phyloP scores from a whole-genome alignment of 2,329 filamentous ascomycete species.

The Trichoderma sp. region DNA sequence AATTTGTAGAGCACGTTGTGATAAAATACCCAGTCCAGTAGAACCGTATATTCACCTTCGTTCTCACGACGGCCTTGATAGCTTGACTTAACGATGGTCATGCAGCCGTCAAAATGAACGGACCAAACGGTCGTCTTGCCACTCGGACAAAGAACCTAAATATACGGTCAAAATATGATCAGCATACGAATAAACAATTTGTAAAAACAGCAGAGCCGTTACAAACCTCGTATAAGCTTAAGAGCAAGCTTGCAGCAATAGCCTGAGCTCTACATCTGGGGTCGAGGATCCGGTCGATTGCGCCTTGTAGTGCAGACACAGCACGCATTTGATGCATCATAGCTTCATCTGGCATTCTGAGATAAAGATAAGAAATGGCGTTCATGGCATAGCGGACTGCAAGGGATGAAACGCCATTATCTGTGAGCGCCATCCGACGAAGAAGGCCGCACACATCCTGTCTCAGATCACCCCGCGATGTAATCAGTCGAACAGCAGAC shows the following conservation, averaged over 20 bases:
- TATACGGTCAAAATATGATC: neutral
- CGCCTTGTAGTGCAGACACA: conserved; percentile 3
- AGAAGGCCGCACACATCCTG: conserved; percentile 16
- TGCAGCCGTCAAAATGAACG: conserved; percentile 15
- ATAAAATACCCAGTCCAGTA: conserved; percentile 19
- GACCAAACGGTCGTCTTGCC: conserved; percentile 14
- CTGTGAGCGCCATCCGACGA: conserved; percentile 11
- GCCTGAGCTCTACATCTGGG: conserved; percentile 10
- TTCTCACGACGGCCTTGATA: neutral
- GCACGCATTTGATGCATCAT: conserved; percentile 12
- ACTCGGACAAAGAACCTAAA: conserved; percentile 8
- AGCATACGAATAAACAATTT: neutral
- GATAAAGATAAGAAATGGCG: conserved; percentile 15
- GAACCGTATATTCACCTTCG: conserved; percentile 1
- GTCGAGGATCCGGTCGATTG: conserved; percentile 1
- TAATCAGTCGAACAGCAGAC: conserved; percentile 16
- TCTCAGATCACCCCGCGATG: conserved; percentile 14
- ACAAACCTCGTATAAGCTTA: conserved; percentile 18
- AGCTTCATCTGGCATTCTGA: conserved; percentile 1
- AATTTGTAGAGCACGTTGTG: conserved; percentile 20
- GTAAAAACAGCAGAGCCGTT: neutral
- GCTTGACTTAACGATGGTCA: conserved; percentile 13
- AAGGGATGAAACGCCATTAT: conserved; percentile 14
- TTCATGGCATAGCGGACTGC: conserved; percentile 18
- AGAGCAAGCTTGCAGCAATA: conserved; percentile 18